phyloP scores from a whole-genome alignment of 768 basidiomycete species.

The Suillus alpinus region DNA sequence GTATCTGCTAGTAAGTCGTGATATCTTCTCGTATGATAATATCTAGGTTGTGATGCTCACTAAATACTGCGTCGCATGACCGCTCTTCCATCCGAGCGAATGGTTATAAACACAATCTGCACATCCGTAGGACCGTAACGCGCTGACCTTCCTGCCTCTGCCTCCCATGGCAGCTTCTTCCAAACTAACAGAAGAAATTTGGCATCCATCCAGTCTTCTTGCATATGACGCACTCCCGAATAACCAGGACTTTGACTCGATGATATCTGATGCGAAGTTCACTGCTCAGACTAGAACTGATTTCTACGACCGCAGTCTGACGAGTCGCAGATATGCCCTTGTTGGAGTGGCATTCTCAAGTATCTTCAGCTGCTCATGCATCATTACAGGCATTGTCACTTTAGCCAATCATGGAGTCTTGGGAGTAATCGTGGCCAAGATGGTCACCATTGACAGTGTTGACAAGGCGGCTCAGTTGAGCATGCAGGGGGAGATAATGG shows the following conservation, averaged over 20 bases:
- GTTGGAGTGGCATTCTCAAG: slow-evolving; percentile 21
- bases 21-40: no score
- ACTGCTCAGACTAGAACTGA: slow-evolving; percentile 16
- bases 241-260: background rate
- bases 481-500: slow-evolving; percentile 19
- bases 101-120: no score
- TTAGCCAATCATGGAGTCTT: slow-evolving; percentile 1
- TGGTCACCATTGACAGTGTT: no score
- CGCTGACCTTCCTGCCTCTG: background rate
- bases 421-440: background rate
- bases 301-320: slow-evolving; percentile 26
- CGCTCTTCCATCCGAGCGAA: no score
- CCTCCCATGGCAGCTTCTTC: background rate
- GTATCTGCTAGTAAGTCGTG: no score
- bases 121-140: no score
- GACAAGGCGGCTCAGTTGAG: no score
- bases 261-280: background rate
- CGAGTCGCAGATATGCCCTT: slow-evolving; percentile 22
- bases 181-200: background rate
- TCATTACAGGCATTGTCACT: slow-evolving; percentile 15
- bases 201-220: background rate
- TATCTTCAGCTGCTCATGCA: slow-evolving; percentile 23
- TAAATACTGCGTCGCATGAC: no score
- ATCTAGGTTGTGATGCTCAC: no score
- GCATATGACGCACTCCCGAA: background rate